A percentile compares a stretch with the other conserved stretches of the same genome.
phyloP scores from a whole-genome alignment of 805 yeast species.

The Sugiyamaella smithiae region DNA sequence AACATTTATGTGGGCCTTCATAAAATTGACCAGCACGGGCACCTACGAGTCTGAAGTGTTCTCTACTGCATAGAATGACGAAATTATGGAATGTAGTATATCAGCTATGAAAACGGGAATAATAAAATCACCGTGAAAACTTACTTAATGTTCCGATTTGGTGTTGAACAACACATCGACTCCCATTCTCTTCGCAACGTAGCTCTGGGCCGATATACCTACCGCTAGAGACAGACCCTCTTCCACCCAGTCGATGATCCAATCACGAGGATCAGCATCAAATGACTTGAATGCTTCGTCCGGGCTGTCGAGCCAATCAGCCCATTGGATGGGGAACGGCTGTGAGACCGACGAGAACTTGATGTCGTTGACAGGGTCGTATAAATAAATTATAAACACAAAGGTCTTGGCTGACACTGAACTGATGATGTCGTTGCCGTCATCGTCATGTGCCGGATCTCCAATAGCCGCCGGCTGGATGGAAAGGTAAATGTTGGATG shows the following conservation, averaged over 20 bases:
- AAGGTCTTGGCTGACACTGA: conserved; percentile 49
- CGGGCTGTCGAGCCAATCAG: conserved; percentile 73
- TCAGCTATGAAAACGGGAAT: no score
- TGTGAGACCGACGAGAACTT: conserved; percentile 77
- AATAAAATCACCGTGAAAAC: background rate
- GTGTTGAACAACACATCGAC: conserved; percentile 24
- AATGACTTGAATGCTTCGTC: conserved; percentile 38
- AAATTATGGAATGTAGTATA: no score
- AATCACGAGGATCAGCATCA: conserved; percentile 71
- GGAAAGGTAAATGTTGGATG: conserved; percentile 66
- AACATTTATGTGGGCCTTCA: conserved; percentile 51
- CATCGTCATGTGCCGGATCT: conserved; percentile 1
- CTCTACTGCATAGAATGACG: no score
- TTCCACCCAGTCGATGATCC: conserved; percentile 78
- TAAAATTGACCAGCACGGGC: conserved; percentile 31
- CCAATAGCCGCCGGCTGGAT: conserved; percentile 53
- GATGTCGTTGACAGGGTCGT: conserved; percentile 76
- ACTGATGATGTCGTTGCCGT: conserved; percentile 24
- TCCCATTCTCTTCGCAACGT: conserved; percentile 90
- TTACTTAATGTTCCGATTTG: background rate
- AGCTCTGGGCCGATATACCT: conserved; percentile 86
- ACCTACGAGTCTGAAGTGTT: conserved; percentile 17
- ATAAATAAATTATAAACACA: conserved; percentile 69
- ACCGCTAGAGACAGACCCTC: conserved; percentile 75
- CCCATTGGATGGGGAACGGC: conserved; percentile 88